These are phyloP conservation scores for Prasinococcaceae sp. DNA, from an alignment of 139 green algal species.

Conservation along the genomic window DNA sequence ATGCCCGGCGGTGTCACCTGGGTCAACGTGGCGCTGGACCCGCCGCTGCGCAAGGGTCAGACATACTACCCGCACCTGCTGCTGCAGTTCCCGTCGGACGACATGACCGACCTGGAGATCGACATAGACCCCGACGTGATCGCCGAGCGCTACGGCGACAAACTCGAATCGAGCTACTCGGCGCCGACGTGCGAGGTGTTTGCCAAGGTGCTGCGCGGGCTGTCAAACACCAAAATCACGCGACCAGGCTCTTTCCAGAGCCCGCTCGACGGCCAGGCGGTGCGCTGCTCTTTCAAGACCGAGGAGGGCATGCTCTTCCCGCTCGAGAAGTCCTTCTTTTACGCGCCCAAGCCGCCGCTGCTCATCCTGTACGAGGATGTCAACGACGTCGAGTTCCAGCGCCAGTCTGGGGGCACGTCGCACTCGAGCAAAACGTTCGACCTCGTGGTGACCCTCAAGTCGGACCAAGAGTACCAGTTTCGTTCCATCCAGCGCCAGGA, in stretches of 20 bases:
- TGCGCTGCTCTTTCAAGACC: conserved; percentile 28
- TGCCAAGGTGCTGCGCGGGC: conserved; percentile 53
- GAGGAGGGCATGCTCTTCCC: conserved; percentile 86
- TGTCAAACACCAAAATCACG: conserved; percentile 72
- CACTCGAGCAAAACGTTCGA: conserved; percentile 81
- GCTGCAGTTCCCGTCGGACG: conserved; percentile 12
- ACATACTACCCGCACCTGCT: conserved; percentile 90
- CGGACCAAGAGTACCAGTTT: conserved; percentile 49
- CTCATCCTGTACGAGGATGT: conserved; percentile 77
- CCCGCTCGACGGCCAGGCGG: conserved; percentile 5
- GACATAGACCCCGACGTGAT: conserved; percentile 59
- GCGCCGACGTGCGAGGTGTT: conserved; percentile 76
- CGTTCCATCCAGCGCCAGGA: conserved; percentile 72
- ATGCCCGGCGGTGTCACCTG: neutral
- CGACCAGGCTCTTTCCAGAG: conserved; percentile 43
- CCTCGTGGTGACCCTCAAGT: conserved; percentile 56
- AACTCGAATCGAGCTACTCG: conserved; percentile 17
- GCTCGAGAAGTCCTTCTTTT: conserved; percentile 92
- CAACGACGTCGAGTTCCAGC: conserved; percentile 76
- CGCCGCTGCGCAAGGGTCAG: conserved; percentile 88
- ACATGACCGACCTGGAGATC: conserved; percentile 50
- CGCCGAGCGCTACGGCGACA: conserved; percentile 16
- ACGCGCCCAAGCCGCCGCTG: conserved; percentile 88
- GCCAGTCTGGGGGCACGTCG: conserved; percentile 42
- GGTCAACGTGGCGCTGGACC: conserved; percentile 79